A percentile compares a stretch with the other conserved stretches of the same genome.
phyloP scores from a whole-genome alignment of 495 filamentous ascomycete genomes.

The Lindgomyces ingoldianus region DNA sequence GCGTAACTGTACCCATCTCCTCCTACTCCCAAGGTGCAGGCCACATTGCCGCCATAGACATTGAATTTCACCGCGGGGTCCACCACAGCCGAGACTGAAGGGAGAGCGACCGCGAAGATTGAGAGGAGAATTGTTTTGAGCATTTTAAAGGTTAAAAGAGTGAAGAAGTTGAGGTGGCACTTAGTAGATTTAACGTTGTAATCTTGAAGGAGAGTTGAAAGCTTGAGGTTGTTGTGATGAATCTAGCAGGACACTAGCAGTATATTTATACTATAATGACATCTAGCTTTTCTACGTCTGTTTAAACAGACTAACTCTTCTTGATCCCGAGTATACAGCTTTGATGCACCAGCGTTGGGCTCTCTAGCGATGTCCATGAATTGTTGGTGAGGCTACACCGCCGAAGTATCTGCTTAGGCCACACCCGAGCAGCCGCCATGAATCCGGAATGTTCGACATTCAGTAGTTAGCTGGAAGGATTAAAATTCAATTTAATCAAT shows the following conservation, averaged over 20 bases:
- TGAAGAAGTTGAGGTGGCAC: not conserved
- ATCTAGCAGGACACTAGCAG: not conserved
- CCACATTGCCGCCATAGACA: not conserved
- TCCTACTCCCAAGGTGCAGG: not conserved
- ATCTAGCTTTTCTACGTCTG: constrained; percentile 1
- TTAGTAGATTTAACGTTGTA: not conserved
- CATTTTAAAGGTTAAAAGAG: constrained; percentile 1
- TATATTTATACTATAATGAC: not conserved
- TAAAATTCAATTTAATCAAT: no score
- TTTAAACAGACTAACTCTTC: not conserved
- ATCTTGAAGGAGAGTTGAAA: not conserved
- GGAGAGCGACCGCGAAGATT: not conserved
- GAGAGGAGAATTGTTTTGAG: not conserved
- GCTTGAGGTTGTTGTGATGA: not conserved
- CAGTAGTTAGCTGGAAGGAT: no score
- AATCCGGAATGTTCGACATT: not conserved
- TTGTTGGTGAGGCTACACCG: not conserved
- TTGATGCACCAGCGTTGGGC: not conserved
- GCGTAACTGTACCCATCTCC: not conserved
- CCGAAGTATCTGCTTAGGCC: not conserved
- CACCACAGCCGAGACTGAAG: not conserved
- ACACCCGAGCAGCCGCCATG: not conserved
- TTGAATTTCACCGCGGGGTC: not conserved
- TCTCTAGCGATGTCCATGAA: not conserved
- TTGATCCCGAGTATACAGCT: not conserved